phyloP scores from a whole-genome alignment of 164 flowering plant genomes.

The Brasenia schreberi region DNA sequence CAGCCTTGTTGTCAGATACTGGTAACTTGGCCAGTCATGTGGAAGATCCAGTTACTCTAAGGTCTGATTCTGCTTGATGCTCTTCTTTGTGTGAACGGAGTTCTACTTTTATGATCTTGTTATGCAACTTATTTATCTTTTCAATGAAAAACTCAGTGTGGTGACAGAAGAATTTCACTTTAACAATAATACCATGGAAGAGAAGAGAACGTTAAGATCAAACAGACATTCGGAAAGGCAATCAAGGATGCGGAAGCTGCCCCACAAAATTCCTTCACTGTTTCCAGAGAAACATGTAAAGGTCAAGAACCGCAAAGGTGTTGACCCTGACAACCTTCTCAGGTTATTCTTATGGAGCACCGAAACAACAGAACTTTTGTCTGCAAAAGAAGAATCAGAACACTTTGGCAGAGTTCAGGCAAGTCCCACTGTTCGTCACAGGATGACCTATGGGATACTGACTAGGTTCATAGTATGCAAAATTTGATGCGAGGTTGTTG shows the following conservation, averaged over 20 bases:
- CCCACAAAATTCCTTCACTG: slow-evolving; percentile 14
- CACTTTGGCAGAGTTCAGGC: slow-evolving; percentile 60
- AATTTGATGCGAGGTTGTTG: not conserved
- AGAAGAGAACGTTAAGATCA: slow-evolving; percentile 39
- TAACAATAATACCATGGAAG: slow-evolving; percentile 15
- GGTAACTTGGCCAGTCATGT: slow-evolving; percentile 16
- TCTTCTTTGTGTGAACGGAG: not conserved
- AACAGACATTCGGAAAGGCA: slow-evolving; percentile 52
- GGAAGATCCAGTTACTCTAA: slow-evolving; percentile 15
- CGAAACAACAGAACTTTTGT: slow-evolving; percentile 57
- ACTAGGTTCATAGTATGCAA: not conserved
- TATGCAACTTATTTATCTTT: not conserved
- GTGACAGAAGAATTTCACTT: slow-evolving; percentile 14
- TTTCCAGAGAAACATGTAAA: slow-evolving; percentile 17
- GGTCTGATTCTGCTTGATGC: slow-evolving; percentile 18
- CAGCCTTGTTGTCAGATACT: slow-evolving; percentile 27
- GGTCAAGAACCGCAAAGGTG: slow-evolving; percentile 14
- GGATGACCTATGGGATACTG: not conserved
- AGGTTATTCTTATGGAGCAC: slow-evolving; percentile 48
- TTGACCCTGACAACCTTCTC: slow-evolving; percentile 55
- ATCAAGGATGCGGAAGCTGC: slow-evolving; percentile 31
- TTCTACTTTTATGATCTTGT: not conserved
- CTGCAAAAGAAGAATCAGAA: slow-evolving; percentile 51
- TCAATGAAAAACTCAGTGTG: slow-evolving; percentile 10
- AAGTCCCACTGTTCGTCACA: slow-evolving; percentile 3